Evolutionary conservation across 1,284 basidiomycete species (phyloP), one percentile per base, ranked within the genome.

Genomic region (Malassezia psittaci): DNA sequence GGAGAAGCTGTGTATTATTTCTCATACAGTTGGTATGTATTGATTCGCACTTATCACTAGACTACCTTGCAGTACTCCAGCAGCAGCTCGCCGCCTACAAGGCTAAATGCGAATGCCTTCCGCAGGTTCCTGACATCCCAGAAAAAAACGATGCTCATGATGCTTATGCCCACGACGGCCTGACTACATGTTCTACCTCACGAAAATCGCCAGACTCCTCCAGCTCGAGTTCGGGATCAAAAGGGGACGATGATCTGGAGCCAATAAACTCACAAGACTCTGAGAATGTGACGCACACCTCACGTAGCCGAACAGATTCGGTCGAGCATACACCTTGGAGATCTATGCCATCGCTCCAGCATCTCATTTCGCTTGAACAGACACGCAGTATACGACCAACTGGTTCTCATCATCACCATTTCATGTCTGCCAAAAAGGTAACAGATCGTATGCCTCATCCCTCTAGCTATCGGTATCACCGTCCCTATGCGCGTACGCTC

Each of bases 1-100:
- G n/a, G 68, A 72, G 37, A 72, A 72, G 61, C 62, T 72, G 44
- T 71, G 69, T 51, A 69, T 73, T 59, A 69, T 71, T 44, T 63
- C 62, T 32, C 69, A 69, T 43, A 66, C 66, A 10, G 66, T 69
- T 18, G 54, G 45, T 47, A 47, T 11, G 45, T 47, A 34, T 15
- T 12, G 45, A 9, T 29, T 4, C 2, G 19, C 43, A 6, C 15
- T 16, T 21, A 15, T 7, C 41, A 12, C 41, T 32, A 38, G 60
- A 60, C 46, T 60, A 60, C 42, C 43, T 60, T n/a, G 40, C 37
- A 41, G 50, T 53, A 45, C 51, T 60, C 34, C 48, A 43, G 29
- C 21, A 34, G 9, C 48, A 51, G 50, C 51, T 60, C 39, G 46
- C 57, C 15, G 49, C 46, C 16, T 60, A 60, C 55, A 42, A 45